A percentile compares a stretch with the other conserved stretches of the same genome.
These are phyloP conservation scores for Pichia ethanolica DNA, from an alignment of 805 yeast species.

Conservation along the genomic window DNA sequence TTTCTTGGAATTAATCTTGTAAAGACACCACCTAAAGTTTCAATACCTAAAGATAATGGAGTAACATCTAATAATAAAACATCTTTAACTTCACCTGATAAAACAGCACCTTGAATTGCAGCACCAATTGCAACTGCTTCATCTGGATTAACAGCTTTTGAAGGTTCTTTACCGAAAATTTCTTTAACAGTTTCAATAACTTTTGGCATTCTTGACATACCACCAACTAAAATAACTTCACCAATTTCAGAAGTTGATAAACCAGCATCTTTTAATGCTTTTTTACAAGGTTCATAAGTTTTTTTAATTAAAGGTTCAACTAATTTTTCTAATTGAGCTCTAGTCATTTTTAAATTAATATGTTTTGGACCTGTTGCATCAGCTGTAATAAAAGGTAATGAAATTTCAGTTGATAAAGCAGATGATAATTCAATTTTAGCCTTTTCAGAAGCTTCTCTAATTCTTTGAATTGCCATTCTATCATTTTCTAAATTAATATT, in stretches of 20 bases:
- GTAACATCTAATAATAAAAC: constrained; percentile 75
- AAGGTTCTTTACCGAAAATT: constrained; percentile 57
- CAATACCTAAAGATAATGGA: constrained; percentile 89
- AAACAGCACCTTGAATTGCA: constrained; percentile 81
- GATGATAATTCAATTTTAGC: constrained; percentile 72
- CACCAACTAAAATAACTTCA: constrained; percentile 75
- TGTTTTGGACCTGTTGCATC: constrained; percentile 44
- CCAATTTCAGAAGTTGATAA: constrained; percentile 58
- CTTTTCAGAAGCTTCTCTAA: constrained; percentile 72
- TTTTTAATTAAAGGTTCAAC: constrained; percentile 57
- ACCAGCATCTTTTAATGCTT: constrained; percentile 69
- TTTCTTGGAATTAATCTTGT: constrained; percentile 86
- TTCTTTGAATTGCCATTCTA: constrained; percentile 59
- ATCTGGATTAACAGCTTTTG: constrained; percentile 76
- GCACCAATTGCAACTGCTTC: constrained; percentile 92
- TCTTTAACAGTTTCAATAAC: constrained; percentile 55
- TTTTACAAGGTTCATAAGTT: constrained; percentile 66
- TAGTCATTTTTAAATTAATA: constrained; percentile 50
- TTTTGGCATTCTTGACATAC: constrained; percentile 88
- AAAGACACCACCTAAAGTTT: constrained; percentile 96
- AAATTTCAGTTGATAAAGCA: constrained; percentile 51
- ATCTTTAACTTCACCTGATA: constrained; percentile 76
- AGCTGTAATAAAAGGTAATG: constrained; percentile 60
- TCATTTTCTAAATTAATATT: constrained; percentile 48
- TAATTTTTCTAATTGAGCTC: constrained; percentile 61